These are phyloP conservation scores for Yarrowia galli DNA, from an alignment of 1,139 yeast species.

Conservation along the genomic window DNA sequence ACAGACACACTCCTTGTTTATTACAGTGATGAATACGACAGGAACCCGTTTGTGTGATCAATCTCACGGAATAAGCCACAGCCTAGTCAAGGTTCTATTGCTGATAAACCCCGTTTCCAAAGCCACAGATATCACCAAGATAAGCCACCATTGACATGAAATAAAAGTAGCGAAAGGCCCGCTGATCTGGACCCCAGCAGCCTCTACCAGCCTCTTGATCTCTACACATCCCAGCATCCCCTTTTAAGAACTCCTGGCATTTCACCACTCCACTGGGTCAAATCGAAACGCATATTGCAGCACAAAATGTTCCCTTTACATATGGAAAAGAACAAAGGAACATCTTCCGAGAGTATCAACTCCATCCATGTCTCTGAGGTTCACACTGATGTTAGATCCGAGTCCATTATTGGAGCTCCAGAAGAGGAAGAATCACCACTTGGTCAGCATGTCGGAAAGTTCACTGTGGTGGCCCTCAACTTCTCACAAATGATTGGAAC, in stretches of 20 bases:
- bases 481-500: slow-evolving; percentile 21
- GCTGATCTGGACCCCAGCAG: background rate
- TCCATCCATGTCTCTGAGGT: slow-evolving; percentile 15
- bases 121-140: background rate
- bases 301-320: slow-evolving; percentile 18
- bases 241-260: too few relatives aligned
- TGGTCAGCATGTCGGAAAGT: slow-evolving; percentile 19
- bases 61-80: background rate
- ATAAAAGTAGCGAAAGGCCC: background rate
- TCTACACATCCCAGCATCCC: too few relatives aligned
- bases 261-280: too few relatives aligned
- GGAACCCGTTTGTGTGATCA: background rate
- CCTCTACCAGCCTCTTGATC: too few relatives aligned
- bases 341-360: slow-evolving; percentile 4
- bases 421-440: slow-evolving; percentile 23
- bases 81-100: background rate
- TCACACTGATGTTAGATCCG: background rate
- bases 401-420: slow-evolving; percentile 9
- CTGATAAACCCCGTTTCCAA: background rate
- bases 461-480: slow-evolving; percentile 20
- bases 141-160: slow-evolving; percentile 12
- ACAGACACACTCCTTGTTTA: too few relatives aligned
- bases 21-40: background rate
- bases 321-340: slow-evolving; percentile 6
- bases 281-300: too few relatives aligned